A percentile compares a stretch with the other conserved stretches of the same genome.
phyloP scores from a whole-genome alignment of 108 stramenopile genomes.

The Mediolabrus comicus region DNA sequence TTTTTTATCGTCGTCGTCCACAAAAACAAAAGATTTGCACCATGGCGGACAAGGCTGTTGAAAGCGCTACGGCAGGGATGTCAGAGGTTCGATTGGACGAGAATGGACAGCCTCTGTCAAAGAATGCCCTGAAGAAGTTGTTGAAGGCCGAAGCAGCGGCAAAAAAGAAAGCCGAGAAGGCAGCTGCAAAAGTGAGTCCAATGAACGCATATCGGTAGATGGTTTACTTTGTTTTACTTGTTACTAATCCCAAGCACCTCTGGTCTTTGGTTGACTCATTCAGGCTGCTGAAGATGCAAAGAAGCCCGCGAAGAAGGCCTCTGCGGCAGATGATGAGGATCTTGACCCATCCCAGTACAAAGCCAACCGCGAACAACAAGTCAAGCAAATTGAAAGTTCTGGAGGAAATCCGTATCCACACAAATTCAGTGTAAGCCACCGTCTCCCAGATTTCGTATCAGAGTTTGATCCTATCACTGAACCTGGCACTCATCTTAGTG shows the following conservation, averaged over 20 bases:
- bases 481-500: slow-evolving; percentile 73
- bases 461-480: slow-evolving; percentile 73
- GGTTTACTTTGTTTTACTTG: not conserved
- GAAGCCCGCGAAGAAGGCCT: slow-evolving; percentile 48
- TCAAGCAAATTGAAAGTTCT: slow-evolving; percentile 78
- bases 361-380: slow-evolving; percentile 82
- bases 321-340: slow-evolving; percentile 76
- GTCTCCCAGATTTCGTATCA: slow-evolving; percentile 87
- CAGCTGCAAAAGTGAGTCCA: slow-evolving; percentile 21
- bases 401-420: slow-evolving; percentile 97
- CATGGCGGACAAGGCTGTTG: slow-evolving; percentile 37
- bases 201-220: no score
- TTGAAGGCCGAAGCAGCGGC: slow-evolving; percentile 73
- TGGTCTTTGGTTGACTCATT: not conserved
- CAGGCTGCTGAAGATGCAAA: slow-evolving; percentile 39
- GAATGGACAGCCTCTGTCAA: slow-evolving; percentile 18
- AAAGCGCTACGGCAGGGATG: slow-evolving; percentile 28
- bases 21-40: not conserved
- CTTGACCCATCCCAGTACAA: slow-evolving; percentile 95
- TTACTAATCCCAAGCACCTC: not conserved
- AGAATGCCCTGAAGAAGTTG: slow-evolving; percentile 78
- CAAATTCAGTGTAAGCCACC: slow-evolving; percentile 93
- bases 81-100: slow-evolving; percentile 25
- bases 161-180: slow-evolving; percentile 43
- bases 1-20: not conserved